Conservation (phyloP, 768 basidiomycete species). For the Roridomyces roridus region DNA sequence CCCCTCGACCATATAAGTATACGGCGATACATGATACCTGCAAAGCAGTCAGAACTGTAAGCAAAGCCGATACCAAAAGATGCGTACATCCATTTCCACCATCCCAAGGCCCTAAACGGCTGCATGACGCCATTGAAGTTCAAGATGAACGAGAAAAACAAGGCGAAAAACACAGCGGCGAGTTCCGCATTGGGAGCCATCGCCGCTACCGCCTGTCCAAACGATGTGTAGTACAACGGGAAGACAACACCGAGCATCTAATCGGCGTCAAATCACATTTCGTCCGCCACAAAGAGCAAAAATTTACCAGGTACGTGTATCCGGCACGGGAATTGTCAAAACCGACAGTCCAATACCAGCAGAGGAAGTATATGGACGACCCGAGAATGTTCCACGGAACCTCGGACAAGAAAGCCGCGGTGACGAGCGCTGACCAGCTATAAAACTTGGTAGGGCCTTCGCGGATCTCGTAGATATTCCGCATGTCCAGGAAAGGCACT, state of each 20-base stretch:
- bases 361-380: constrained; percentile 63
- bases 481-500: constrained; percentile 61
- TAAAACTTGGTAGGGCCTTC: constrained; percentile 72
- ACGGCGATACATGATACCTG: constrained; percentile 48
- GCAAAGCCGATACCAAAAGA: no score
- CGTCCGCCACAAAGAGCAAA: not conserved
- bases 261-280: not conserved
- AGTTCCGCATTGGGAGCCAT: constrained; percentile 67
- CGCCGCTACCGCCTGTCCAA: constrained; percentile 65
- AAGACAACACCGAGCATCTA: constrained; percentile 55
- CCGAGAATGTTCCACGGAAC: constrained; percentile 68
- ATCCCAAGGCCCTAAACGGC: constrained; percentile 63
- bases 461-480: constrained; percentile 70
- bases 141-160: constrained; percentile 66
- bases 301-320: constrained; percentile 55
- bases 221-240: constrained; percentile 66
- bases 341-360: constrained; percentile 74
- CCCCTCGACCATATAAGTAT: constrained; percentile 51
- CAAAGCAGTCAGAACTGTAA: no score
- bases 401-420: constrained; percentile 61
- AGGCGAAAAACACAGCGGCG: constrained; percentile 61
- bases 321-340: constrained; percentile 59
- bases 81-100: constrained; percentile 72
- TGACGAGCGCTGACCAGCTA: constrained; percentile 64
- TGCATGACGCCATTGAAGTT: constrained; percentile 77